Evolutionary conservation across 805 yeast genomes (phyloP).

Genomic region (Hanseniaspora pseudoguilliermondii): DNA sequence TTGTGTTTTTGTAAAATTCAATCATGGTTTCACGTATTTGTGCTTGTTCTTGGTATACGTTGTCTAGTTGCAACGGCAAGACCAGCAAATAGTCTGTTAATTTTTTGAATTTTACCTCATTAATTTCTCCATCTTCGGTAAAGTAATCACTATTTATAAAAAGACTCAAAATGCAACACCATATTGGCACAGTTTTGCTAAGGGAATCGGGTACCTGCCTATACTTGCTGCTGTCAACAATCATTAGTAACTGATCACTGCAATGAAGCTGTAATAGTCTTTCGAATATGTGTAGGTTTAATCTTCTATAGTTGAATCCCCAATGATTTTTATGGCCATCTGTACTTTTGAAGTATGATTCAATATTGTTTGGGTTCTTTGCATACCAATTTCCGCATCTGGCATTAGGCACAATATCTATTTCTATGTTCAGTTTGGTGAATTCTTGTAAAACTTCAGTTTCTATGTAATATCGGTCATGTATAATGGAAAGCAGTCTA

Average conservation of each 20-base stretch:
- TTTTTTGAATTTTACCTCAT: background rate
- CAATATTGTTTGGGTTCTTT: constrained; percentile 31
- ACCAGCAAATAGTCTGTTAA: background rate
- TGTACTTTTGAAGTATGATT: constrained; percentile 75
- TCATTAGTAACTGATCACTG: constrained; percentile 35
- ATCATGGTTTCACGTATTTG: background rate
- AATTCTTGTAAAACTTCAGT: constrained; percentile 26
- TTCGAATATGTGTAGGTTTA: constrained; percentile 60
- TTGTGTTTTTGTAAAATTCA: background rate
- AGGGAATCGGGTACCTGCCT: constrained; percentile 76
- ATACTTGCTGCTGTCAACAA: constrained; percentile 82
- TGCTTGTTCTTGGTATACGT: background rate
- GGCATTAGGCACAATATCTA: constrained; percentile 51
- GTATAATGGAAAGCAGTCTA: constrained; percentile 57
- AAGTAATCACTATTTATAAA: constrained; percentile 25
- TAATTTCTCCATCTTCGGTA: background rate
- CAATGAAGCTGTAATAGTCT: constrained; percentile 23
- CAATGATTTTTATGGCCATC: constrained; percentile 81
- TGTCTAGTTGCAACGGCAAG: constrained; percentile 2
- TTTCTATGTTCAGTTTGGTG: constrained; percentile 29
- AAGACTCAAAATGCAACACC: constrained; percentile 71
- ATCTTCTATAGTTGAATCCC: constrained; percentile 60
- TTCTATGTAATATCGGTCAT: constrained; percentile 44
- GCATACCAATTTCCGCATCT: constrained; percentile 84
- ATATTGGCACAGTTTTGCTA: constrained; percentile 77